Percentiles rank a stretch among this genome's conserved stretches.
Evolutionary conservation across 805 yeast genomes (phyloP).

Genomic region (Ogataea nakhonphanomensis): DNA sequence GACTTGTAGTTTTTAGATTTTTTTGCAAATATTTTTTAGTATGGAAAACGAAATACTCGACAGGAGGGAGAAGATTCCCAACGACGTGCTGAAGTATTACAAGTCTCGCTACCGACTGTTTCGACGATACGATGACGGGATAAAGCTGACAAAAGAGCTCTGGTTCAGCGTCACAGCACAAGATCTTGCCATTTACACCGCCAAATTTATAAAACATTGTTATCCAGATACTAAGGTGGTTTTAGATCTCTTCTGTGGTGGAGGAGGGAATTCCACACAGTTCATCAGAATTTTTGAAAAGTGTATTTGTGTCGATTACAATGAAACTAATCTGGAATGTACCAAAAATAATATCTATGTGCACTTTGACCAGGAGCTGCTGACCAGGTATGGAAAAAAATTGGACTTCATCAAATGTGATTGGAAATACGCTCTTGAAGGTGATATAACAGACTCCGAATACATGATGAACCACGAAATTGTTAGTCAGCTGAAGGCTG

Average conservation of each 20-base stretch:
- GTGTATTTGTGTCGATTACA: conserved; percentile 63
- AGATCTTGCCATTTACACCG: conserved; percentile 55
- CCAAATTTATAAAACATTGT: conserved; percentile 49
- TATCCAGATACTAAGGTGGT: conserved; percentile 46
- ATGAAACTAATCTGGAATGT: conserved; percentile 59
- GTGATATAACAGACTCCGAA: conserved; percentile 5
- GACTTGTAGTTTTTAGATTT: background rate
- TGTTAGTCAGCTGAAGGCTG: conserved; percentile 31
- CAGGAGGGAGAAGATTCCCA: conserved; percentile 29
- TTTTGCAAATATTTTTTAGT: background rate
- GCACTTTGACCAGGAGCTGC: conserved; percentile 41
- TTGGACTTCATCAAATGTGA: conserved; percentile 29
- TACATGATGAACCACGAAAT: conserved; percentile 11
- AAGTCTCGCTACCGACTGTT: conserved; percentile 57
- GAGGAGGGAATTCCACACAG: conserved; percentile 83
- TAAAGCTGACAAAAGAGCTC: conserved; percentile 64
- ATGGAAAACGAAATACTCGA: conserved; percentile 14
- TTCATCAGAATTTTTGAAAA: conserved; percentile 55
- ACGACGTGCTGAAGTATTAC: conserved; percentile 55
- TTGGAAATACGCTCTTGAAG: conserved; percentile 12
- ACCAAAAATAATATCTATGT: conserved; percentile 61
- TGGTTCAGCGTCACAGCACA: conserved; percentile 94
- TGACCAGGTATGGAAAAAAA: conserved; percentile 51
- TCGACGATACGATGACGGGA: conserved; percentile 61
- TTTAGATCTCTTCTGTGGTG: conserved; percentile 79